Percentiles rank a stretch among this genome's conserved stretches.
These are phyloP conservation scores for Aureobasidium sp. DNA, from an alignment of 2,329 filamentous ascomycete genomes.

Conservation along the genomic window DNA sequence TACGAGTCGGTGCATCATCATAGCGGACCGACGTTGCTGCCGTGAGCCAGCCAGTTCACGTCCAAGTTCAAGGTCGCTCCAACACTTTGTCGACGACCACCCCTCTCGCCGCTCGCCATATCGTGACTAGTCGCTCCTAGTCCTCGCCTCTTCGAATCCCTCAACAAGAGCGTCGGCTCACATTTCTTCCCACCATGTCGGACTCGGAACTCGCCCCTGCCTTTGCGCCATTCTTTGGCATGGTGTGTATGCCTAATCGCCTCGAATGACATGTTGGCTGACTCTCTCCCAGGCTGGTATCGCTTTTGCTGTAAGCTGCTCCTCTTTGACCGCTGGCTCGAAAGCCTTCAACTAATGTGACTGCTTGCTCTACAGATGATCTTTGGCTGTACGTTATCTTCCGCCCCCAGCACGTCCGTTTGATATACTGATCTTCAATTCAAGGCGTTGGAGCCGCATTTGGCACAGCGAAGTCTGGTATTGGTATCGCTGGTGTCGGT, in stretches of 20 bases:
- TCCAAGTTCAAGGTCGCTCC: neutral
- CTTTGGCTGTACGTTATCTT: constrained; percentile 62
- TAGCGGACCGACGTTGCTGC: neutral
- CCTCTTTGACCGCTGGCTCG: neutral
- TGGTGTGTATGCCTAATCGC: constrained; percentile 51
- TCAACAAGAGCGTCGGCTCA: neutral
- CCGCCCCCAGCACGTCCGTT: constrained; percentile 15
- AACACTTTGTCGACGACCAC: neutral
- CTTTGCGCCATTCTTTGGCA: constrained; percentile 82
- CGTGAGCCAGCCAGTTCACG: neutral
- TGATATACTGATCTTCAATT: constrained; percentile 23
- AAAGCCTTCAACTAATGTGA: neutral
- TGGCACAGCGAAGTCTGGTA: constrained; percentile 81
- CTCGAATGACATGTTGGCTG: constrained; percentile 26
- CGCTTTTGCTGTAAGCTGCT: constrained; percentile 53
- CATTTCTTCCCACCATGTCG: constrained; percentile 32
- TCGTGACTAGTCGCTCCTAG: neutral
- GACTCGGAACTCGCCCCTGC: constrained; percentile 58
- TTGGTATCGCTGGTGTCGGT: constrained; percentile 78
- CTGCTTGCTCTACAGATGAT: constrained; percentile 51
- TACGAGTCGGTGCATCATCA: constrained; percentile 3
- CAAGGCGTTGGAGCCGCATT: constrained; percentile 69
- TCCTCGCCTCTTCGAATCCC: neutral
- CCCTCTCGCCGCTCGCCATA: constrained; percentile 5
- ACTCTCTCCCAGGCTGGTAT: constrained; percentile 58